Evolutionary conservation across 148 eudicot species (phyloP).

Genomic region (Simmondsia chinensis): DNA sequence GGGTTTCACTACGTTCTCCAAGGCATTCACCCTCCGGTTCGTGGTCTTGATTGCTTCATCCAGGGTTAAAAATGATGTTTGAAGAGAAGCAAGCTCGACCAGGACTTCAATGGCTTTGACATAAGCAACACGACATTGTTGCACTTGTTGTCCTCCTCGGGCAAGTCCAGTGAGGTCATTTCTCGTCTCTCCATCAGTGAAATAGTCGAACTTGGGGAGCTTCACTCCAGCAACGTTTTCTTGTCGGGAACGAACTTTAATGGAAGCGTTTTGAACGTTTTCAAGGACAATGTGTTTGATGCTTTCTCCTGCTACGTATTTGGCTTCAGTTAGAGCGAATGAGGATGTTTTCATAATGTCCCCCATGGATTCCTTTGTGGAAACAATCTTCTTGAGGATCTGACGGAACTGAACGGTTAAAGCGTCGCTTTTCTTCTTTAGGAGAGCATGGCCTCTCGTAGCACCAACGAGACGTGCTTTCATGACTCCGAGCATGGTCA

Average conservation of each 20-base stretch:
- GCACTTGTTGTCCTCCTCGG: slow-evolving; percentile 73
- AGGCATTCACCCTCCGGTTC: slow-evolving; percentile 78
- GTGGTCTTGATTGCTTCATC: slow-evolving; percentile 92
- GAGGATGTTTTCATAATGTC: slow-evolving; percentile 57
- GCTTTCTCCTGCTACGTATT: slow-evolving; percentile 79
- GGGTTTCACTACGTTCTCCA: slow-evolving; percentile 84
- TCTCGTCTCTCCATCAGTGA: slow-evolving; percentile 57
- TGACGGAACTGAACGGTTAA: slow-evolving; percentile 68
- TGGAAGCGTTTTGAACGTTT: slow-evolving; percentile 51
- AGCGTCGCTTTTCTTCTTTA: slow-evolving; percentile 80
- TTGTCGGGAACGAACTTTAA: slow-evolving; percentile 56
- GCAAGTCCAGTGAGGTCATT: slow-evolving; percentile 73
- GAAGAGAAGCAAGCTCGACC: slow-evolving; percentile 83
- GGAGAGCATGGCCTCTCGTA: slow-evolving; percentile 76
- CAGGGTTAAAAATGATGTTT: slow-evolving; percentile 82
- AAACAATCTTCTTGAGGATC: slow-evolving; percentile 61
- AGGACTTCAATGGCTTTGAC: slow-evolving; percentile 75
- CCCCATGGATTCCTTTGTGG: slow-evolving; percentile 73
- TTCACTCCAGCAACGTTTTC: slow-evolving; percentile 78
- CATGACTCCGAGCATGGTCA: slow-evolving; percentile 66
- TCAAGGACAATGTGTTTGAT: slow-evolving; percentile 62
- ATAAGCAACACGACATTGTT: slow-evolving; percentile 53
- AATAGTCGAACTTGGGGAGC: slow-evolving; percentile 64
- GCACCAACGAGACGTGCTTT: slow-evolving; percentile 79
- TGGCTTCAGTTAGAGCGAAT: slow-evolving; percentile 69